phyloP scores from a whole-genome alignment of 2,329 filamentous ascomycete species.

The Aureobasidium lini region DNA sequence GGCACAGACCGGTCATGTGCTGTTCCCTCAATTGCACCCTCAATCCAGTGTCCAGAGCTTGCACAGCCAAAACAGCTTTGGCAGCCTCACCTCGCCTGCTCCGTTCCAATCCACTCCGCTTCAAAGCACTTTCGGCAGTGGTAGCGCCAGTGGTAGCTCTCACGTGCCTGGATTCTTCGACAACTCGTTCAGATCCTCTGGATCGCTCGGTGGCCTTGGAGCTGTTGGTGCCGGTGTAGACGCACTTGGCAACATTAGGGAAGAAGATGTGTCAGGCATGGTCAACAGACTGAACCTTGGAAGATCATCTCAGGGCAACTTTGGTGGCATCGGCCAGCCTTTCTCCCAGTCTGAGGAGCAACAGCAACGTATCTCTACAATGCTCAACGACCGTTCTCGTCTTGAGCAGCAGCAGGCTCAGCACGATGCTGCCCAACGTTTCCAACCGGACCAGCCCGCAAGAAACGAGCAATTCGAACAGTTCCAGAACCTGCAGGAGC shows the following conservation, averaged over 20 bases:
- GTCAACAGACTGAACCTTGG: conserved; percentile 59
- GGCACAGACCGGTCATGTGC: conserved; percentile 45
- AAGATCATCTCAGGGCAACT: conserved; percentile 39
- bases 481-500: conserved; percentile 67
- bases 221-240: conserved; percentile 39
- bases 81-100: conserved; percentile 78
- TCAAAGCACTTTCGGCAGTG: conserved; percentile 30
- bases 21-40: conserved; percentile 67
- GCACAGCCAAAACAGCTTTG: conserved; percentile 94
- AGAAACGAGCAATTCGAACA: conserved; percentile 65
- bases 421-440: conserved; percentile 39
- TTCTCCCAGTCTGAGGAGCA: conserved; percentile 36
- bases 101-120: conserved; percentile 53
- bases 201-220: conserved; percentile 32
- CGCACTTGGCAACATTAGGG: conserved; percentile 43
- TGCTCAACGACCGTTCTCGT: conserved; percentile 54
- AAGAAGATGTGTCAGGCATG: conserved; percentile 62
- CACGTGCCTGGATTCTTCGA: conserved; percentile 64
- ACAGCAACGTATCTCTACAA: conserved; percentile 48
- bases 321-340: conserved; percentile 37
- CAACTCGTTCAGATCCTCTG: conserved; percentile 36
- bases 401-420: conserved; percentile 56
- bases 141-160: conserved; percentile 15
- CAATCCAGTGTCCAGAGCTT: conserved; percentile 93
- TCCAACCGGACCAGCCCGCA: conserved; percentile 38